Conservation (phyloP, 2,329 filamentous ascomycete genomes). For the Apiospora phragmitis region DNA sequence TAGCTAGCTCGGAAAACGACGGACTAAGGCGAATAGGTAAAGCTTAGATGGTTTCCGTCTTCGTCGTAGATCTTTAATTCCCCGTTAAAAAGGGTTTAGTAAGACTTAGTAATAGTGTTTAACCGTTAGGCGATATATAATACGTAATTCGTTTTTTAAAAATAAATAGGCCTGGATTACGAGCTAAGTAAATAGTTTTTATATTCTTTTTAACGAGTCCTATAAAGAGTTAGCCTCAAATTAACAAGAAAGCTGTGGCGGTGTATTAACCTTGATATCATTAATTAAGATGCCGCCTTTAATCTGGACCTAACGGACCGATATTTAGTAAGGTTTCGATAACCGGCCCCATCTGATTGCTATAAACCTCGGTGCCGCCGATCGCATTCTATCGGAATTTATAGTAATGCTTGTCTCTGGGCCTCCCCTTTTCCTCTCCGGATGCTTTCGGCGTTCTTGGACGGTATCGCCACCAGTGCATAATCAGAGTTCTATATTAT, state of each 20-base stretch:
- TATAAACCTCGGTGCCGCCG: background rate
- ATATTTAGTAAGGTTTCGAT: background rate
- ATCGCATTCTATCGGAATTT: background rate
- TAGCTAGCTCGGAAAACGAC: no score
- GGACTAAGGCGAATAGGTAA: background rate
- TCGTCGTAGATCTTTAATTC: background rate
- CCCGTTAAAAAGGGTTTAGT: background rate
- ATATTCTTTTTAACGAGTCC: background rate
- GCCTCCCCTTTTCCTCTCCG: background rate
- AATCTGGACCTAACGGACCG: background rate
- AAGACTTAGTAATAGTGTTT: background rate
- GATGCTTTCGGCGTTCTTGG: background rate
- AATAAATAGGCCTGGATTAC: background rate
- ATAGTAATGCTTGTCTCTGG: background rate
- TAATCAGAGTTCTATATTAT: background rate
- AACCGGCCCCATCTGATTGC: background rate
- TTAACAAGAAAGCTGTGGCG: background rate
- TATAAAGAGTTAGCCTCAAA: background rate
- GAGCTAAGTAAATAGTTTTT: background rate
- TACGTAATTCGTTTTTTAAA: background rate
- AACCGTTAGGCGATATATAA: background rate
- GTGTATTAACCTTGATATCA: background rate
- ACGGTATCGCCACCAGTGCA: background rate
- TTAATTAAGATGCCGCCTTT: background rate
- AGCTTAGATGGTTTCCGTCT: background rate